Conservation (phyloP, 2,329 filamentous ascomycete species). For the Fusarium humuli region DNA sequence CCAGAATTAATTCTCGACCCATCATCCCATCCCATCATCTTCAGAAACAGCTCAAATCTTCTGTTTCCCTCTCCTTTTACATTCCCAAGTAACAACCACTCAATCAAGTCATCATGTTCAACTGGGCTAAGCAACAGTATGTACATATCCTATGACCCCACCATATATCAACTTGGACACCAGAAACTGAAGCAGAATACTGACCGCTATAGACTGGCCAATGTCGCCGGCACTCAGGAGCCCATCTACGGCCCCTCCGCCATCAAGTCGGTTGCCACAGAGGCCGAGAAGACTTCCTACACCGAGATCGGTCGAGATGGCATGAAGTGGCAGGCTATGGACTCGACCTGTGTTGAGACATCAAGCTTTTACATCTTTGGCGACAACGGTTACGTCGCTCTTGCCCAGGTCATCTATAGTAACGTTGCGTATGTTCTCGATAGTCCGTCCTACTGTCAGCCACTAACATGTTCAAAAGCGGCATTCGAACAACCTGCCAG, state of each 20-base stretch:
- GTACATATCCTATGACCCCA: slow-evolving; percentile 49
- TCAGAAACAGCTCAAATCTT: slow-evolving; percentile 12
- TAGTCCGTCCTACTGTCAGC: background rate
- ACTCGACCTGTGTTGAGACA: slow-evolving; percentile 91
- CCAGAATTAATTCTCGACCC: slow-evolving; percentile 42
- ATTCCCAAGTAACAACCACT: background rate
- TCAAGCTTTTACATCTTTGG: slow-evolving; percentile 92
- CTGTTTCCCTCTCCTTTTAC: slow-evolving; percentile 3
- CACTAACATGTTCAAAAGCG: slow-evolving; percentile 63
- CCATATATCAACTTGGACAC: slow-evolving; percentile 10
- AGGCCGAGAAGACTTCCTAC: slow-evolving; percentile 81
- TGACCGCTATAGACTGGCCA: slow-evolving; percentile 65
- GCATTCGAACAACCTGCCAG: slow-evolving; percentile 89
- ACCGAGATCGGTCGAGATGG: slow-evolving; percentile 82
- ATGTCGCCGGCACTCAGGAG: slow-evolving; percentile 95
- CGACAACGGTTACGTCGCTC: slow-evolving; percentile 79
- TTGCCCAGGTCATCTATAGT: slow-evolving; percentile 96
- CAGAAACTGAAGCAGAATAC: slow-evolving; percentile 26
- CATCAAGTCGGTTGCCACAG: slow-evolving; percentile 85
- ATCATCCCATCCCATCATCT: slow-evolving; percentile 33
- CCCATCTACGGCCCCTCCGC: slow-evolving; percentile 93
- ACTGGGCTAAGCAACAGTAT: slow-evolving; percentile 94
- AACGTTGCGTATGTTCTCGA: slow-evolving; percentile 81
- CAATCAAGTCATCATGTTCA: slow-evolving; percentile 74
- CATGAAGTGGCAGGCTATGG: slow-evolving; percentile 83